phyloP scores from a whole-genome alignment of 163 green algal genomes.

The Trebouxiophyceae sp. region DNA sequence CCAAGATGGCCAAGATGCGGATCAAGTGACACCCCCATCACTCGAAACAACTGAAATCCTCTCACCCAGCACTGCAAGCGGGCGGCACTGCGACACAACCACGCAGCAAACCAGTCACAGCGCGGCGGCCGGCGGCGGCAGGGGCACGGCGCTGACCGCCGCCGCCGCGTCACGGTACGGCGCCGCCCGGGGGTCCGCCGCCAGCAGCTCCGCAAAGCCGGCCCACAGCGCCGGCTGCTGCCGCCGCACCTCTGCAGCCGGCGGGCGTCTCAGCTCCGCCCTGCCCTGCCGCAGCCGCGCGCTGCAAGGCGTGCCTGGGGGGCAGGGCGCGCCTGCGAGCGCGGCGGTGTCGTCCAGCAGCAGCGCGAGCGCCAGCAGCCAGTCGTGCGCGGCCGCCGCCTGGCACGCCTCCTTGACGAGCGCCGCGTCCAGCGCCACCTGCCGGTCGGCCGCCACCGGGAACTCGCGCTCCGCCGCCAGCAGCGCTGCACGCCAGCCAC shows the following conservation, averaged over 20 bases:
- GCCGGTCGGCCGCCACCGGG: slow-evolving; percentile 8
- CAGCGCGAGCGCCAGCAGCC: slow-evolving; percentile 14
- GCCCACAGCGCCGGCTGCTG: background rate
- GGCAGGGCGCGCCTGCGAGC: slow-evolving; percentile 4
- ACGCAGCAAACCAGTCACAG: too few relatives aligned
- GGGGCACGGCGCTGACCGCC: too few relatives aligned
- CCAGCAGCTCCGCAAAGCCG: background rate
- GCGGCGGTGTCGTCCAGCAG: slow-evolving; percentile 2
- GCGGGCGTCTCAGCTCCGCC: too few relatives aligned
- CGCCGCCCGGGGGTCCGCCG: background rate
- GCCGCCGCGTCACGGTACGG: background rate
- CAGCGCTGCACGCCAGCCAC: slow-evolving; percentile 26
- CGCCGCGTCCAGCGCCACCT: slow-evolving; percentile 4
- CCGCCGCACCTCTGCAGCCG: background rate
- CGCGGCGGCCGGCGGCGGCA: too few relatives aligned
- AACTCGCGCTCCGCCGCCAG: slow-evolving; percentile 15
- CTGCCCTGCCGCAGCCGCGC: background rate
- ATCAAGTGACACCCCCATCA: too few relatives aligned
- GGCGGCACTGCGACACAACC: too few relatives aligned
- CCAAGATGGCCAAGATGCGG: too few relatives aligned
- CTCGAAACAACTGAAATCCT: too few relatives aligned
- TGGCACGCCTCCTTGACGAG: slow-evolving; percentile 18
- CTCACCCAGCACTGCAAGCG: too few relatives aligned
- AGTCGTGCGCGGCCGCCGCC: slow-evolving; percentile 2
- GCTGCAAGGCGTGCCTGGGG: background rate